phyloP scores from a whole-genome alignment of 1,284 basidiomycete genomes.

The Neolentinus lepideus region DNA sequence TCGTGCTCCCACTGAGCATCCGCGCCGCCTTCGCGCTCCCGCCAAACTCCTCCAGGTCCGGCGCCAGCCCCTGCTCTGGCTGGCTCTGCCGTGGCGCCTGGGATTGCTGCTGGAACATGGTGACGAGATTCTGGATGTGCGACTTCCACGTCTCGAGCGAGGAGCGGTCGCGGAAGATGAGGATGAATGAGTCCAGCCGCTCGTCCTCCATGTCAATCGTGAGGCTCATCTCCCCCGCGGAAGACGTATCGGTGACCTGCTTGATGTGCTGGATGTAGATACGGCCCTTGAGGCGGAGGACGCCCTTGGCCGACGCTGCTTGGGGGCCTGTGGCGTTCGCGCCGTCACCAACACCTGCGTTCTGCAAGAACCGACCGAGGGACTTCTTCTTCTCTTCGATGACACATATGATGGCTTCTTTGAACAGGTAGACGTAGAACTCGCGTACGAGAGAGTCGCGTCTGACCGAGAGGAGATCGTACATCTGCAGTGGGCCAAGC shows the following conservation, averaged over 20 bases:
- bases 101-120: slow-evolving; percentile 50
- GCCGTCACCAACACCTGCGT: slow-evolving; percentile 37
- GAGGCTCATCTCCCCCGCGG: slow-evolving; percentile 76
- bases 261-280: slow-evolving; percentile 94
- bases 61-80: slow-evolving; percentile 27
- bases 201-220: slow-evolving; percentile 97
- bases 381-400: slow-evolving; percentile 88
- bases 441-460: slow-evolving; percentile 84
- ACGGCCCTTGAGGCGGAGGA: slow-evolving; percentile 86
- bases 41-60: slow-evolving; percentile 74
- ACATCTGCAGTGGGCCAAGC: slow-evolving; percentile 85
- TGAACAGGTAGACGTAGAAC: slow-evolving; percentile 94
- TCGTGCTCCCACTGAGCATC: slow-evolving; percentile 70
- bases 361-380: slow-evolving; percentile 63
- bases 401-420: slow-evolving; percentile 94
- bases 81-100: slow-evolving; percentile 19
- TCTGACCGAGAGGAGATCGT: slow-evolving; percentile 84
- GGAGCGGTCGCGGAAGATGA: slow-evolving; percentile 89
- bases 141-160: slow-evolving; percentile 84
- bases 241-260: slow-evolving; percentile 73
- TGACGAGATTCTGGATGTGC: slow-evolving; percentile 71
- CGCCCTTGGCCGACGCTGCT: slow-evolving; percentile 52
- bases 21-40: slow-evolving; percentile 67
- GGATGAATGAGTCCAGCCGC: slow-evolving; percentile 85
- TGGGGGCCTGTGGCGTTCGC: slow-evolving; percentile 33